Conservation (phyloP, 2,329 filamentous ascomycete species). For the Alternaria sp. region DNA sequence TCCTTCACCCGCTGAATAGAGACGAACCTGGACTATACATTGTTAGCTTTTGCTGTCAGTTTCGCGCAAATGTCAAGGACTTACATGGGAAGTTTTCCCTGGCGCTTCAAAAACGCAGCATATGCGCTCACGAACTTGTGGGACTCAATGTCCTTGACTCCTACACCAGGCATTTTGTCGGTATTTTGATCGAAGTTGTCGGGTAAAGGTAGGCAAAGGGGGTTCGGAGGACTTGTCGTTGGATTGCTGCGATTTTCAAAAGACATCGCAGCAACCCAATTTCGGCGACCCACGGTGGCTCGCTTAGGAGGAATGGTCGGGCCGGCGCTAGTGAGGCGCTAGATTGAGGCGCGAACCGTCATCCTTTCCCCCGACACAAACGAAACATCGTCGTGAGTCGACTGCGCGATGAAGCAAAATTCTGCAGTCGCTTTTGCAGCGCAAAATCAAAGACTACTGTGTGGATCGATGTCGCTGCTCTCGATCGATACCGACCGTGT, state of each 20-base stretch:
- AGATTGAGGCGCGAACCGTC: not conserved
- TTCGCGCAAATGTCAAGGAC: constrained; percentile 18
- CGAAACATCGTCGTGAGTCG: not conserved
- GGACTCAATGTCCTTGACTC: constrained; percentile 87
- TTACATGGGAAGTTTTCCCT: constrained; percentile 85
- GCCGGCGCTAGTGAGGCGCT: constrained; percentile 23
- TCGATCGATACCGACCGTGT: not conserved
- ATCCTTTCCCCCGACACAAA: not conserved
- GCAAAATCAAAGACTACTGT: too few species aligned
- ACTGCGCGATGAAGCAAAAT: not conserved
- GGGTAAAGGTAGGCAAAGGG: constrained; percentile 24
- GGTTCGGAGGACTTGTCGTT: constrained; percentile 36
- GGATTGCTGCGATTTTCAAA: constrained; percentile 27
- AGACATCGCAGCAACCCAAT: constrained; percentile 9
- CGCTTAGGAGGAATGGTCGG: constrained; percentile 36
- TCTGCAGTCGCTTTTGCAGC: not conserved
- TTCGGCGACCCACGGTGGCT: constrained; percentile 27
- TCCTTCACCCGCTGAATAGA: constrained; percentile 49
- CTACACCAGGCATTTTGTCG: constrained; percentile 82
- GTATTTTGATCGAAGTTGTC: constrained; percentile 52
- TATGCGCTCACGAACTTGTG: constrained; percentile 90
- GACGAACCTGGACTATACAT: constrained; percentile 70
- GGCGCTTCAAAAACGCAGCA: constrained; percentile 89
- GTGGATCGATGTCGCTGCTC: not conserved
- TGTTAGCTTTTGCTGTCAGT: constrained; percentile 31